Conservation (phyloP, 148 eudicot species). For the Vaccinium darrowii region DNA sequence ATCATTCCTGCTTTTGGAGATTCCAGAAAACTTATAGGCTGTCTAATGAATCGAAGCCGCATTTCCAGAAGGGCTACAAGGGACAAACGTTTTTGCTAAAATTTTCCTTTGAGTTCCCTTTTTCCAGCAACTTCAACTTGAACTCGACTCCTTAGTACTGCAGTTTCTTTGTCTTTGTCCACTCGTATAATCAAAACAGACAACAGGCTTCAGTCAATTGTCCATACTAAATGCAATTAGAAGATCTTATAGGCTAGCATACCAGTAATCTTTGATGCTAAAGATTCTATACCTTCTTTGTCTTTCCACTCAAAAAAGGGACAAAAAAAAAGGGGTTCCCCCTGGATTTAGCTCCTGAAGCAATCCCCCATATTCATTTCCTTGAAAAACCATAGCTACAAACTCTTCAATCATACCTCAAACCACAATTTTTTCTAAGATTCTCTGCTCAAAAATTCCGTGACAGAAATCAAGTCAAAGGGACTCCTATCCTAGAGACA, state of each 20-base stretch:
- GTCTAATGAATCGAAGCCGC: not conserved
- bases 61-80: not conserved
- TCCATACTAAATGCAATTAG: not conserved
- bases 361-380: not conserved
- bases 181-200: not conserved
- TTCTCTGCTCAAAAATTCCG: not conserved
- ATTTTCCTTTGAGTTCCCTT: not conserved
- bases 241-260: not conserved
- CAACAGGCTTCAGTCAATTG: not conserved
- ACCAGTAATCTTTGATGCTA: not conserved
- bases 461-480: slow-evolving; percentile 4
- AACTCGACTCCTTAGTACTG: not conserved
- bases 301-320: not conserved
- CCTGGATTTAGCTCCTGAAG: not conserved
- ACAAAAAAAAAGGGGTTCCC: not conserved
- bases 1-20: slow-evolving; percentile 4
- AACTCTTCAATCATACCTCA: not conserved
- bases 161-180: not conserved
- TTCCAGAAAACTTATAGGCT: not conserved
- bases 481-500: not conserved
- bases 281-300: not conserved
- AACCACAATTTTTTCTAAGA: not conserved
- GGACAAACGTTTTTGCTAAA: not conserved
- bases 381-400: not conserved
- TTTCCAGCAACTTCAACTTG: not conserved